Evolutionary conservation across 495 filamentous ascomycete genomes (phyloP).

Genomic region (Podospora conica): DNA sequence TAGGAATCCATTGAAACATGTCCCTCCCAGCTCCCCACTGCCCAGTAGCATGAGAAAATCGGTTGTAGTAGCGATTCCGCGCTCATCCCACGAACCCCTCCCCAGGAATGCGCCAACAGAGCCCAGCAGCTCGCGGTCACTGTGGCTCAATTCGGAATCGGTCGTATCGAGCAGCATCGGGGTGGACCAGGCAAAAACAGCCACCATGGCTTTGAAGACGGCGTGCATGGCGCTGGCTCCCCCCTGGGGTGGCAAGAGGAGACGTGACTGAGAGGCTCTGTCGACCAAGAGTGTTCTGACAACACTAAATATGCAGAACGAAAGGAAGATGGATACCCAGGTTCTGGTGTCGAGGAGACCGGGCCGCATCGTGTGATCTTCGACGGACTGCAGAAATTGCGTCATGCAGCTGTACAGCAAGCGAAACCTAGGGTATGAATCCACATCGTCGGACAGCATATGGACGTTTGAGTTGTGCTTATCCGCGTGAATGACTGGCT

Average conservation of each 20-base stretch:
- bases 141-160: constrained; percentile 27
- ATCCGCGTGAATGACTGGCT: constrained; percentile 41
- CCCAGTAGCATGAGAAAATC: constrained; percentile 42
- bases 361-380: constrained; percentile 33
- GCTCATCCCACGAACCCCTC: constrained; percentile 37
- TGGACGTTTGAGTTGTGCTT: constrained; percentile 31
- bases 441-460: constrained; percentile 36
- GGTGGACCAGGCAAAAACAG: constrained; percentile 36
- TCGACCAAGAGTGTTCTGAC: constrained; percentile 43
- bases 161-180: constrained; percentile 39
- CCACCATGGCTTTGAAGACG: constrained; percentile 42
- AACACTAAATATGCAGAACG: constrained; percentile 46
- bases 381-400: constrained; percentile 43
- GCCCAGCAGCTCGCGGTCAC: constrained; percentile 33
- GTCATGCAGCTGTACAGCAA: constrained; percentile 43
- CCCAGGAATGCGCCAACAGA: constrained; percentile 30
- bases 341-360: constrained; percentile 32
- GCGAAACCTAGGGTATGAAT: constrained; percentile 39
- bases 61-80: constrained; percentile 36
- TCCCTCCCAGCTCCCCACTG: constrained; percentile 36
- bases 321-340: constrained; percentile 44
- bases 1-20: constrained; percentile 40
- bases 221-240: constrained; percentile 38
- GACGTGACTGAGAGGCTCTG: constrained; percentile 31
- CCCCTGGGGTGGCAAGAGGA: constrained; percentile 27